A percentile compares a stretch with the other conserved stretches of the same genome.
These are phyloP conservation scores for Thraustochytrium sp. DNA, from an alignment of 352 stramenopile species.

Conservation along the genomic window DNA sequence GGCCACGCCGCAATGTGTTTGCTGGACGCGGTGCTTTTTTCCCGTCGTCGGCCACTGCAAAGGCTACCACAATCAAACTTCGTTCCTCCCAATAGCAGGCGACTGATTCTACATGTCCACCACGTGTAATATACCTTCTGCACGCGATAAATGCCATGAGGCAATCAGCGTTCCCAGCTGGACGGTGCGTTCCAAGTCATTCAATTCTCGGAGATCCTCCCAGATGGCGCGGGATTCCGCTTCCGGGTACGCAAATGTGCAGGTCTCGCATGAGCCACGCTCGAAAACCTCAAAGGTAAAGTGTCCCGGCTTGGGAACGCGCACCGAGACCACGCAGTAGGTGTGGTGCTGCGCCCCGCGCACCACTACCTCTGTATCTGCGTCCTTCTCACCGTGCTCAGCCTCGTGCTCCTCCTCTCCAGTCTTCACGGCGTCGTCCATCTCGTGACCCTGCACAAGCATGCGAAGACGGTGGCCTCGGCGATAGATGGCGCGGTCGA, in stretches of 20 bases:
- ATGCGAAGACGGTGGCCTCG: neutral
- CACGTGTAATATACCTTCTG: neutral
- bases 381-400: no score
- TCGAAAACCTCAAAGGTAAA: neutral
- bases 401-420: no score
- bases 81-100: no score
- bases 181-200: neutral
- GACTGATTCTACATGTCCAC: neutral
- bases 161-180: neutral
- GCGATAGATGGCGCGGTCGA: conserved; percentile 11
- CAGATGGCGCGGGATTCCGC: neutral
- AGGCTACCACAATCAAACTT: no score
- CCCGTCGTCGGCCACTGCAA: no score
- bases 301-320: neutral
- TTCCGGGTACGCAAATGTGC: neutral
- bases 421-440: no score
- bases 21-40: no score
- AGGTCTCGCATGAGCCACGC: neutral
- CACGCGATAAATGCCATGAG: neutral
- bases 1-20: no score
- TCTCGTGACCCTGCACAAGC: neutral
- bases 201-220: neutral
- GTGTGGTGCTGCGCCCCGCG: neutral
- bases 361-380: no score
- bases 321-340: conserved; percentile 2